Percentiles rank a stretch among this genome's conserved stretches.
phyloP scores from a whole-genome alignment of 2,329 filamentous ascomycete species.

The Aspergillus sp. region DNA sequence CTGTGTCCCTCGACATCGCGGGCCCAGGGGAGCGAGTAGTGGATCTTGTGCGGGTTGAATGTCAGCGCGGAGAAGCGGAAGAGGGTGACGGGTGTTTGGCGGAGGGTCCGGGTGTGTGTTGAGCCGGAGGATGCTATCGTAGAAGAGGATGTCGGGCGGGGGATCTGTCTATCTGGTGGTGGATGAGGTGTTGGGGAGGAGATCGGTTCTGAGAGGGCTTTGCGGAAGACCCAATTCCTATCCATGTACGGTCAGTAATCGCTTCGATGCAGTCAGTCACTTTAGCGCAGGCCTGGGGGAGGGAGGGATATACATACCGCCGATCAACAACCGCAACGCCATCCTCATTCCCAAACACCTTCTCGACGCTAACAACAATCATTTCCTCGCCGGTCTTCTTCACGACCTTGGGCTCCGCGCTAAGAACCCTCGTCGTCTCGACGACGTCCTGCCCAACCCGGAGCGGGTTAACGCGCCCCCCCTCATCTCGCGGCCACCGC shows the following conservation, averaged over 20 bases:
- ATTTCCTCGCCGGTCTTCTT: slow-evolving; percentile 48
- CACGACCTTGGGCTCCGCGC: slow-evolving; percentile 47
- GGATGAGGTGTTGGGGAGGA: slow-evolving; percentile 3
- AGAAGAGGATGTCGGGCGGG: slow-evolving; percentile 10
- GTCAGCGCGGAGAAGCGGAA: slow-evolving; percentile 38
- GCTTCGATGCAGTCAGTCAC: no score
- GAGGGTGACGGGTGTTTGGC: slow-evolving; percentile 31
- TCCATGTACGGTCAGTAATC: background rate
- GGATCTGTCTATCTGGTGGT: slow-evolving; percentile 1
- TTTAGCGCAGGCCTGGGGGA: no score
- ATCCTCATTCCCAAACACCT: slow-evolving; percentile 45
- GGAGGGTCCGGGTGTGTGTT: slow-evolving; percentile 23
- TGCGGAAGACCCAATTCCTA: slow-evolving; percentile 39
- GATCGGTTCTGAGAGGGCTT: slow-evolving; percentile 22
- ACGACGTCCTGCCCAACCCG: slow-evolving; percentile 47
- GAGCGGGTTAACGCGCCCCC: slow-evolving; percentile 32
- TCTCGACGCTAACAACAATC: slow-evolving; percentile 57
- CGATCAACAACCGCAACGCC: slow-evolving; percentile 48
- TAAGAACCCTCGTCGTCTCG: slow-evolving; percentile 49
- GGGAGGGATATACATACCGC: slow-evolving; percentile 29
- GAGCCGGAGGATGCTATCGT: slow-evolving; percentile 14
- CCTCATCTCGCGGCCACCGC: slow-evolving; percentile 35
- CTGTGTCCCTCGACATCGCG: slow-evolving; percentile 35
- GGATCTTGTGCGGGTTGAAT: slow-evolving; percentile 38
- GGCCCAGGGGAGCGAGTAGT: slow-evolving; percentile 36